Base-by-base conservation (phyloP, 2,329 filamentous ascomycete species). In the Ceratocystis smalleyi region DNA sequence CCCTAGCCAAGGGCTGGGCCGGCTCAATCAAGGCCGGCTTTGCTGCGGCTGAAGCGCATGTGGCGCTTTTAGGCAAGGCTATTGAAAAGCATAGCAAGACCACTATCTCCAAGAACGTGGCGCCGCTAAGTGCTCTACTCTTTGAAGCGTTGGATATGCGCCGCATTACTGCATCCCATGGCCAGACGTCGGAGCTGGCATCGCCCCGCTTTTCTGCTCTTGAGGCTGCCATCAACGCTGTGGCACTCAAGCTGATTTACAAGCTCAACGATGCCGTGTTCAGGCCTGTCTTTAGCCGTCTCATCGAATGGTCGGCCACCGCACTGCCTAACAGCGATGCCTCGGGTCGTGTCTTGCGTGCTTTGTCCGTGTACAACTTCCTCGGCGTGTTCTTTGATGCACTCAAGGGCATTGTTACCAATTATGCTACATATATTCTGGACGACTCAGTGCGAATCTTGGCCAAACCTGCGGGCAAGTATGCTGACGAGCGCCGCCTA, bases 221-320 rank as follows among this genome's bases (percentile, higher is more conserved):
- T 12, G 89, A 95, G 71, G 75, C 77, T 1, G 77, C 78, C 10
- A 71, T 89, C 68, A 87, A 89, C 71, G 82, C 86, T 8, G 83
- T 87, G 12, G 83, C 86, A 0, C 82, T 99, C 66, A 88, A 90
- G 74, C 94, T 96, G 85, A 88, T 96, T 63, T 90, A 95, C 78
- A 97, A 97, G 78, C 82, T 99, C 67, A 97, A 96, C 75, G 94
- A 99, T 72, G 86, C 88, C 0, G 84, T 88, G 0, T 99, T 99
- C 83, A 82, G 91, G 12, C 95, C 94, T 0, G 84, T 99, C 68
- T 99, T 97, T 77, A 81, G 85, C 17, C 83, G 87, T 68, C 77
- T 96, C n/a, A 79, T 95, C 57, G 89, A 95, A 65, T 96, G 91
- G 88, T 82, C 87, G 0, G 79, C 78, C 19, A 59, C 60, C 30